Evolutionary conservation across 352 stramenopile species (phyloP).

Genomic region (Globisporangium barbulae): DNA sequence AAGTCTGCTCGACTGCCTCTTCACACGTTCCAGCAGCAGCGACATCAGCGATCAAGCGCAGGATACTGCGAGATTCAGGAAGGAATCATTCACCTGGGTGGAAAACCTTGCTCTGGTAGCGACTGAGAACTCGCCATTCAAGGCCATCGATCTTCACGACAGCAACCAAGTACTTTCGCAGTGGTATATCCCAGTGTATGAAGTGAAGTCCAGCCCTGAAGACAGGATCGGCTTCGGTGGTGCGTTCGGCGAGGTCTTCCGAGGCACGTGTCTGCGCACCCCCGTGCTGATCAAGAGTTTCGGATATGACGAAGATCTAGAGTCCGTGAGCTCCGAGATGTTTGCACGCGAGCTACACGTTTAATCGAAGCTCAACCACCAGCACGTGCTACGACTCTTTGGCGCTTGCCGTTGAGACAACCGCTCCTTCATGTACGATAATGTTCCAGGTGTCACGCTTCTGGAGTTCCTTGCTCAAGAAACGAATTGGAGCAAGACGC

Average conservation of each 20-base stretch:
- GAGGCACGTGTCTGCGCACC: not conserved
- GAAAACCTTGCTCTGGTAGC: not conserved
- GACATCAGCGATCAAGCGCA: not conserved
- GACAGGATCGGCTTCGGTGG: not conserved
- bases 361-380: slow-evolving; percentile 9
- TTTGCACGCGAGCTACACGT: slow-evolving; percentile 9
- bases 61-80: not conserved
- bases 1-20: not conserved
- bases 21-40: not conserved
- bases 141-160: not conserved
- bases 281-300: not conserved
- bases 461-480: slow-evolving; percentile 73
- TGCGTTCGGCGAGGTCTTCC: not conserved
- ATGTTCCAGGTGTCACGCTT: not conserved
- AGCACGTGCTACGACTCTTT: slow-evolving; percentile 7
- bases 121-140: not conserved
- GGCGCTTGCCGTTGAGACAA: not conserved
- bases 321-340: not conserved
- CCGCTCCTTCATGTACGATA: slow-evolving; percentile 11
- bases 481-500: slow-evolving; percentile 30
- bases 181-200: not conserved
- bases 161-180: not conserved
- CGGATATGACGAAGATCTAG: not conserved
- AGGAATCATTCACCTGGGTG: not conserved
- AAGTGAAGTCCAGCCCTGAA: not conserved